A percentile compares a stretch with the other conserved stretches of the same genome.
Evolutionary conservation across 2,329 filamentous ascomycete genomes (phyloP).

Genomic region (Drechslerella dactyloides): DNA sequence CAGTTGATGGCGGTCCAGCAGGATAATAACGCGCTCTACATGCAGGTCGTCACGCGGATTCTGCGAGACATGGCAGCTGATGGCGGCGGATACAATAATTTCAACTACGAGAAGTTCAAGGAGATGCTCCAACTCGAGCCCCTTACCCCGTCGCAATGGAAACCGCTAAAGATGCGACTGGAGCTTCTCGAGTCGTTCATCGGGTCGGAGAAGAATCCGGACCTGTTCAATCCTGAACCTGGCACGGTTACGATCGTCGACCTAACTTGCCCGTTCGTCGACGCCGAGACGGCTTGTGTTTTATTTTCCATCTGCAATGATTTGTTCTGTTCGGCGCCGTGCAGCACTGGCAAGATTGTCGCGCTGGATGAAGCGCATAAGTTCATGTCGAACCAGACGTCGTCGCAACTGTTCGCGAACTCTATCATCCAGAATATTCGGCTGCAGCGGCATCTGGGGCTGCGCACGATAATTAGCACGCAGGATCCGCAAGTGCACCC

Average conservation of each 20-base stretch:
- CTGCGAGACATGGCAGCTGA: conserved; percentile 54
- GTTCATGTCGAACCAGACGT: conserved; percentile 58
- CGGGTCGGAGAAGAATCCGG: conserved; percentile 40
- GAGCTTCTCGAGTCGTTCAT: conserved; percentile 55
- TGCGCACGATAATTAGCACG: conserved; percentile 73
- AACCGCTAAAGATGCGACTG: conserved; percentile 53
- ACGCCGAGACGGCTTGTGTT: conserved; percentile 70
- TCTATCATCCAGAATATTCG: conserved; percentile 69
- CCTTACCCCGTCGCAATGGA: conserved; percentile 48
- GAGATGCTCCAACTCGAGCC: conserved; percentile 34
- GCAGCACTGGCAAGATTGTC: conserved; percentile 61
- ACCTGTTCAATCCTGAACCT: conserved; percentile 55
- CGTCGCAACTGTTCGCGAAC: conserved; percentile 67
- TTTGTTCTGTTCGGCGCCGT: conserved; percentile 68
- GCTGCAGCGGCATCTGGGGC: conserved; percentile 72
- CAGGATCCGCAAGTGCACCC: conserved; percentile 77
- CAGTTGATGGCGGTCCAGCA: conserved; percentile 54
- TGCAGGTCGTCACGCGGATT: conserved; percentile 53
- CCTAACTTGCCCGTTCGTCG: conserved; percentile 74
- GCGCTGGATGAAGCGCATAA: conserved; percentile 82
- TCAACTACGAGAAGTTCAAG: conserved; percentile 55
- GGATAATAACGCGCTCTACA: conserved; percentile 53
- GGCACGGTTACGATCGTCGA: conserved; percentile 72
- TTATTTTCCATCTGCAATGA: conserved; percentile 75
- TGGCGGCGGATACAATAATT: conserved; percentile 38